A percentile compares a stretch with the other conserved stretches of the same genome.
These are phyloP conservation scores for Zychaea mexicana DNA, from an alignment of 371 early-diverging fungal genomes.

Conservation along the genomic window DNA sequence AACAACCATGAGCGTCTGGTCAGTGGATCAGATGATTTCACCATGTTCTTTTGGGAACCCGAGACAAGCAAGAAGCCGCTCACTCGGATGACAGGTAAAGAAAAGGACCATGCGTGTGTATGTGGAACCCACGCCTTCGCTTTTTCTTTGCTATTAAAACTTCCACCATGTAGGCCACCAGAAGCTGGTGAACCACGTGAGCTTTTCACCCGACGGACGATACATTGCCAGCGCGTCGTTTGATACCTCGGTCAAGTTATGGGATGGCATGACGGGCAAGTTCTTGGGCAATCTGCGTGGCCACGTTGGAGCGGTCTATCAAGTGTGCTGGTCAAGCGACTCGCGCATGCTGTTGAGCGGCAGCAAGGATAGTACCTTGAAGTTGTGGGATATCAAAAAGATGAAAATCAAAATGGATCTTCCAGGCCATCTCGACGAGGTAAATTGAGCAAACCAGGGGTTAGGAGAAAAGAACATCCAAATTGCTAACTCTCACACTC, in stretches of 20 bases:
- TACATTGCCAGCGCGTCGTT: conserved; percentile 95
- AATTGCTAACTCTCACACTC: background rate
- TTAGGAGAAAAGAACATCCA: too few relatives aligned
- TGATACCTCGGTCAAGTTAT: conserved; percentile 97
- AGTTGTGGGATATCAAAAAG: conserved; percentile 92
- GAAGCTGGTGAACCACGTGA: conserved; percentile 92
- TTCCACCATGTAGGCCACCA: conserved; percentile 77
- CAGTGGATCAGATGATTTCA: conserved; percentile 96
- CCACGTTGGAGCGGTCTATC: conserved; percentile 94
- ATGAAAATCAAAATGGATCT: conserved; percentile 87
- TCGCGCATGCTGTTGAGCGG: conserved; percentile 87
- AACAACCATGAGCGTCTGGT: conserved; percentile 81
- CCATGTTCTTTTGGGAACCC: conserved; percentile 95
- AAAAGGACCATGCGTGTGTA: background rate
- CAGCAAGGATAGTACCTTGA: conserved; percentile 93
- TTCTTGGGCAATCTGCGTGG: conserved; percentile 92
- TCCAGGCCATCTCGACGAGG: conserved; percentile 95
- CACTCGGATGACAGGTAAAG: conserved; percentile 75
- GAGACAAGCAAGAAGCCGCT: conserved; percentile 82
- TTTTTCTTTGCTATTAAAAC: background rate
- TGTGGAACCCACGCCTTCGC: background rate
- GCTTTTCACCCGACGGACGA: conserved; percentile 93
- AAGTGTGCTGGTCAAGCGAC: conserved; percentile 93
- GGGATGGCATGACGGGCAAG: conserved; percentile 95
- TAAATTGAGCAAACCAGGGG: conserved; percentile 6